phyloP scores from a whole-genome alignment of 2,329 filamentous ascomycete genomes.

The Nemania sp. region DNA sequence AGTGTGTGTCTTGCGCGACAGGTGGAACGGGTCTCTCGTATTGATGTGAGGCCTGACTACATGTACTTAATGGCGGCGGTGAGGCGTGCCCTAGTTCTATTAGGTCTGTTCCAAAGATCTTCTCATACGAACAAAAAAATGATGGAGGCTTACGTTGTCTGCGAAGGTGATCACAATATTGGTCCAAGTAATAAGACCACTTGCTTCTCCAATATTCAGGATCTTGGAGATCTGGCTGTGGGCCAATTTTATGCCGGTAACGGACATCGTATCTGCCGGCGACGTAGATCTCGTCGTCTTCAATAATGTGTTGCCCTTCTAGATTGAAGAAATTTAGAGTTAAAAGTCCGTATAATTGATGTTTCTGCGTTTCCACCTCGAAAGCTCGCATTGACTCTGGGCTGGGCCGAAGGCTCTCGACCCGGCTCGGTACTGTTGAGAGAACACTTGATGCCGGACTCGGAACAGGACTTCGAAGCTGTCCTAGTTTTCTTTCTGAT shows the following conservation, averaged over 20 bases:
- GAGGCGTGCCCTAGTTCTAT: too few relatives aligned
- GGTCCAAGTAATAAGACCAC: not conserved
- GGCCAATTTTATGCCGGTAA: not conserved
- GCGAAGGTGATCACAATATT: not conserved
- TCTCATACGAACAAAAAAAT: not conserved
- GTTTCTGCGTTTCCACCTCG: not conserved
- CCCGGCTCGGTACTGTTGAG: not conserved
- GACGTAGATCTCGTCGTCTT: slow-evolving; percentile 7
- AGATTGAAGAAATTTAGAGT: not conserved
- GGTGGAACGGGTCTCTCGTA: too few relatives aligned
- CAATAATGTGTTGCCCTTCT: slow-evolving; percentile 3
- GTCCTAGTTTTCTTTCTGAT: too few relatives aligned
- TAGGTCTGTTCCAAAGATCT: too few relatives aligned
- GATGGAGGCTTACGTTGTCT: not conserved
- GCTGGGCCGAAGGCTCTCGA: not conserved
- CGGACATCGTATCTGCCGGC: not conserved
- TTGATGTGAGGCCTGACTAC: too few relatives aligned
- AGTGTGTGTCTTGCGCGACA: too few relatives aligned
- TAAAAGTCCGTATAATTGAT: not conserved
- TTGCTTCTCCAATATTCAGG: not conserved
- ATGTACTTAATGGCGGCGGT: too few relatives aligned
- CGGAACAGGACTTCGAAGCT: too few relatives aligned
- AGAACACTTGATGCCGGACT: not conserved
- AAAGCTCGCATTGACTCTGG: not conserved
- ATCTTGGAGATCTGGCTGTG: not conserved